These are phyloP conservation scores for Macroventuria anomochaeta DNA, from an alignment of 2,329 filamentous ascomycete genomes.

Conservation along the genomic window DNA sequence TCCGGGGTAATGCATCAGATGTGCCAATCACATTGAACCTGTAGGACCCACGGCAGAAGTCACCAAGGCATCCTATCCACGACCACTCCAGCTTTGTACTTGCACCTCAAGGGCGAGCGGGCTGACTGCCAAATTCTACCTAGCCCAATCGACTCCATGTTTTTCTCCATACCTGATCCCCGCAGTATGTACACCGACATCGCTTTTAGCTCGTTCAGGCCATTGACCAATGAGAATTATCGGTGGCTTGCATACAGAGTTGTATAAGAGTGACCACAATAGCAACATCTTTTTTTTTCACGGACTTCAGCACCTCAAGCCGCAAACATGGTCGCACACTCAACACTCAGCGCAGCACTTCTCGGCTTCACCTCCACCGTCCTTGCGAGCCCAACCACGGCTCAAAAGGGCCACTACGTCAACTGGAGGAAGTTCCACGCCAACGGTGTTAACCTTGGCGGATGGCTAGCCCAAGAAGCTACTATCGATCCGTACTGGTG, in stretches of 20 bases:
- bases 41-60: neutral
- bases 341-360: neutral
- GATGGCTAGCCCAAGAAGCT: conserved; percentile 45
- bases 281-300: neutral
- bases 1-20: neutral
- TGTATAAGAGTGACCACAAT: conserved; percentile 3
- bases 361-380: neutral
- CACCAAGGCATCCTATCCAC: neutral
- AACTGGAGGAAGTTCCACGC: conserved; percentile 29
- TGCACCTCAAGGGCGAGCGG: neutral
- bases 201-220: neutral
- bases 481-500: conserved; percentile 39
- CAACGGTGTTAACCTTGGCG: conserved; percentile 38
- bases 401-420: conserved; percentile 12
- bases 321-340: neutral
- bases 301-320: neutral
- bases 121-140: neutral
- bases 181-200: neutral
- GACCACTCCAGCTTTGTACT: neutral
- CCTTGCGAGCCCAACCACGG: conserved; percentile 1
- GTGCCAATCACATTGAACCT: neutral
- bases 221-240: neutral
- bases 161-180: neutral
- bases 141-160: neutral
- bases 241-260: neutral